Base-by-base conservation (phyloP, 352 stramenopile species). In the Phytopythium aichiense region DNA sequence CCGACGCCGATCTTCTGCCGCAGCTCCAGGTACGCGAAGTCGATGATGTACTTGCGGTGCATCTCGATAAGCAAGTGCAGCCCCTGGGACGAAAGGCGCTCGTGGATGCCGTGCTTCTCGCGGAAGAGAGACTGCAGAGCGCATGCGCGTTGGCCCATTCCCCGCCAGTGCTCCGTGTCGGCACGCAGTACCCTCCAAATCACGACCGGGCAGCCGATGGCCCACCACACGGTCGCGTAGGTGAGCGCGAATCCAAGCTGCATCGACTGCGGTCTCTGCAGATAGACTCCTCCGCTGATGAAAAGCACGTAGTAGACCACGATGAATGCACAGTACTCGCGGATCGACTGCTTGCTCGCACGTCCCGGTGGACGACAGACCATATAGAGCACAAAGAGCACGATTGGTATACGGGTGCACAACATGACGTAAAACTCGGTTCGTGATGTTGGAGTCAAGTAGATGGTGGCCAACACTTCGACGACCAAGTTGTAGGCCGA, bases 51-150 rank as follows among this genome's bases (percentile, higher is more conserved):
- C 55, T 87, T 84, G 31, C 76, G 77, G 49, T 91, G 71, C 75
- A 88, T 87, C 57, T 91, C 74, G 52, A 87, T 82, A 7, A 92
- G 65, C 55, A 91, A 68, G 57, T 89, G 76, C 22, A 92, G 71
- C 4, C 87, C 76, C 30, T 80, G 64, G 0, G 69, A 72, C 28
- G 69, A 76, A 31, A 73, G 63, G 35, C 64, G 65, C 38, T 75
- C 69, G 42, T 73, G 55, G 22, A 73, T 63, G 37, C 68, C 71
- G 37, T 72, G 61, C 30, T 59, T 60, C 37, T 78, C 54, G 7
- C 52, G 61, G 49, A 76, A 76, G 13, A 74, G 46, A 2, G 51
- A 58, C 43, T 74, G 68, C 13, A 73, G 22, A 20, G 68, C 60
- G 3, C 69, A 58, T 7, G 68, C 68, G 4, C 64, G 71, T 31